Conservation (phyloP, 108 stramenopile genomes). For the Halocafeteria seosinensis region DNA sequence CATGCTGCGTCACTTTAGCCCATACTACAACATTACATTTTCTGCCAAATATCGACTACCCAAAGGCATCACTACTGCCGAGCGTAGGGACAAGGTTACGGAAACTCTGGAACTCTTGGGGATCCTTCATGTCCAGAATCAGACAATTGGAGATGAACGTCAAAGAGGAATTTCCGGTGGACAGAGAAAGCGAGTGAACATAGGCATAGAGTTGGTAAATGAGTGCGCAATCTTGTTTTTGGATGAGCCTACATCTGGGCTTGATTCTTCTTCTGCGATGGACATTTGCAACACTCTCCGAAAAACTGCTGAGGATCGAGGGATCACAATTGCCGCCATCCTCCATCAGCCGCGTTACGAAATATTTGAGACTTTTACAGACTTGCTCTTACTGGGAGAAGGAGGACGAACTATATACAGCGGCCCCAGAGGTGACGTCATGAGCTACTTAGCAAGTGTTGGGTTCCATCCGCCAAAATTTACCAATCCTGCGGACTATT, state of each 20-base stretch:
- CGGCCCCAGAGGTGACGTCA: background rate
- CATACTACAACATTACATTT: slow-evolving; percentile 16
- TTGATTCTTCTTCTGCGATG: slow-evolving; percentile 61
- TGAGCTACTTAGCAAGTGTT: background rate
- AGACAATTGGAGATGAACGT: background rate
- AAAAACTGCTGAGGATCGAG: slow-evolving; percentile 33
- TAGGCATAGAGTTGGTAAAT: slow-evolving; percentile 22
- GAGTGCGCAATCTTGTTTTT: slow-evolving; percentile 16
- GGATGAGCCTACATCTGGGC: slow-evolving; percentile 38
- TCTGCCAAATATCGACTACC: slow-evolving; percentile 16
- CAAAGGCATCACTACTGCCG: background rate
- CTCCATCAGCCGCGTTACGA: slow-evolving; percentile 69
- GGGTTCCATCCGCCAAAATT: background rate
- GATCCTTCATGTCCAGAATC: background rate
- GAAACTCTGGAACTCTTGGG: background rate
- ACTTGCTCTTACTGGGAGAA: slow-evolving; percentile 36
- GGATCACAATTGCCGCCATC: slow-evolving; percentile 56
- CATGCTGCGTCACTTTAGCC: slow-evolving; percentile 19
- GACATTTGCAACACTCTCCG: slow-evolving; percentile 57
- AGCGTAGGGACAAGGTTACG: background rate
- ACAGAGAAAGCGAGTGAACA: slow-evolving; percentile 22
- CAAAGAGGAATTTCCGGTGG: slow-evolving; percentile 16
- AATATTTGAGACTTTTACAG: slow-evolving; percentile 58
- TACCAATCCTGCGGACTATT: background rate
- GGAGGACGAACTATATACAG: background rate